Conservation (phyloP, 2,329 filamentous ascomycete genomes). For the Colletotrichum sp. region DNA sequence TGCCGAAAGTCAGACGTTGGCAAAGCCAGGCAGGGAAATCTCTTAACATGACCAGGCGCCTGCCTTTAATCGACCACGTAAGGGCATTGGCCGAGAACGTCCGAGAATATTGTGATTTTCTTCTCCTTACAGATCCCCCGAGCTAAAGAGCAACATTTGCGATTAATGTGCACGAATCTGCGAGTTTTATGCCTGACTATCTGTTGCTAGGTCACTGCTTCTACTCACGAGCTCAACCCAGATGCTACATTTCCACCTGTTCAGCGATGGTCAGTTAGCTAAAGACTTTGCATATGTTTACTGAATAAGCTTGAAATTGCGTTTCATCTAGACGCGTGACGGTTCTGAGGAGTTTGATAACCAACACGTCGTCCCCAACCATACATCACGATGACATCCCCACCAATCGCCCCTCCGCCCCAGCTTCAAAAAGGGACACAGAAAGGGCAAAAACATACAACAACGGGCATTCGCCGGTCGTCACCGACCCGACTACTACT, state of each 20-base stretch:
- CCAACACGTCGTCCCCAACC: not conserved
- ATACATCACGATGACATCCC: not conserved
- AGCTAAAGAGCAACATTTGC: not conserved
- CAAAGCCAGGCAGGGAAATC: not conserved
- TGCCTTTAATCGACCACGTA: not conserved
- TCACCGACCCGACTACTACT: not conserved
- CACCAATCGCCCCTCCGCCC: not conserved
- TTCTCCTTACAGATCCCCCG: not conserved
- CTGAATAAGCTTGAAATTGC: not conserved
- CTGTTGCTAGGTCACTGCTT: too few relatives aligned
- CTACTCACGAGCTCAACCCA: not conserved
- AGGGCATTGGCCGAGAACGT: not conserved
- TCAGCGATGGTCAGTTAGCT: not conserved
- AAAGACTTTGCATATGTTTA: not conserved
- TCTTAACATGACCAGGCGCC: not conserved
- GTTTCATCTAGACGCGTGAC: not conserved
- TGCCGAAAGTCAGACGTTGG: not conserved
- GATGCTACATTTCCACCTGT: not conserved
- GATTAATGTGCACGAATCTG: rapidly evolving
- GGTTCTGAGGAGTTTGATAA: not conserved
- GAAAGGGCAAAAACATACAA: not conserved
- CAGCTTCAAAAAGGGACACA: not conserved
- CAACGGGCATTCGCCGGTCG: not conserved
- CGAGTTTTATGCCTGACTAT: not conserved
- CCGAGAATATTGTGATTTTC: not conserved